phyloP scores from a whole-genome alignment of 148 eudicot genomes.

The Fagopyrum esculentum region DNA sequence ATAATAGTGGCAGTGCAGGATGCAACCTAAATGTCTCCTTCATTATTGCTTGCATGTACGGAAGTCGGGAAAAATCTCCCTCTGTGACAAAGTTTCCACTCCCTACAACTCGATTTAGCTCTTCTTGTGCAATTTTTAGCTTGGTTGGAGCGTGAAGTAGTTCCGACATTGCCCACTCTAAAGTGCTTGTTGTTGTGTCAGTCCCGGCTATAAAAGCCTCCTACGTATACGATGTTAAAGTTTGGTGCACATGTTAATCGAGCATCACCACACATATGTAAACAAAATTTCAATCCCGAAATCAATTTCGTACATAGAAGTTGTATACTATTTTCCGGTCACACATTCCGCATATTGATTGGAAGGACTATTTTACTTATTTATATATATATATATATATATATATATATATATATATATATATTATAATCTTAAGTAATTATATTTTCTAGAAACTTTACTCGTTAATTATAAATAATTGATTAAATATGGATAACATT shows the following conservation, averaged over 20 bases:
- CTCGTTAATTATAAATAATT: too few species aligned
- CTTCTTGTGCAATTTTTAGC: background rate
- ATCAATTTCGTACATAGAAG: background rate
- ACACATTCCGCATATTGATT: too few species aligned
- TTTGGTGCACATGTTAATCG: background rate
- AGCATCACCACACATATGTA: background rate
- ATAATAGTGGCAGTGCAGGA: background rate
- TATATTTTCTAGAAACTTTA: too few species aligned
- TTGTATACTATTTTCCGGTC: background rate
- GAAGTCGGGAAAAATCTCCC: background rate
- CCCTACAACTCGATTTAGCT: background rate
- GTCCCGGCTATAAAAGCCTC: background rate
- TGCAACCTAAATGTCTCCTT: constrained; percentile 2
- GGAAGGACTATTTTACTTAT: too few species aligned
- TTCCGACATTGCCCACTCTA: constrained; percentile 11
- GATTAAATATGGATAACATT: too few species aligned
- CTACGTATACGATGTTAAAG: background rate
- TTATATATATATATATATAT: too few species aligned
- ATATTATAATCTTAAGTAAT: too few species aligned
- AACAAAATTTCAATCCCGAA: background rate
- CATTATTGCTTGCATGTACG: constrained; percentile 1
- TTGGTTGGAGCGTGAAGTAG: background rate
- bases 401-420: too few species aligned
- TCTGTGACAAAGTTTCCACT: background rate
- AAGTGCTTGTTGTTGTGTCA: background rate